A percentile compares a stretch with the other conserved stretches of the same genome.
Evolutionary conservation across 768 basidiomycete species (phyloP).

Genomic region (Macrolepiota albuminosa): DNA sequence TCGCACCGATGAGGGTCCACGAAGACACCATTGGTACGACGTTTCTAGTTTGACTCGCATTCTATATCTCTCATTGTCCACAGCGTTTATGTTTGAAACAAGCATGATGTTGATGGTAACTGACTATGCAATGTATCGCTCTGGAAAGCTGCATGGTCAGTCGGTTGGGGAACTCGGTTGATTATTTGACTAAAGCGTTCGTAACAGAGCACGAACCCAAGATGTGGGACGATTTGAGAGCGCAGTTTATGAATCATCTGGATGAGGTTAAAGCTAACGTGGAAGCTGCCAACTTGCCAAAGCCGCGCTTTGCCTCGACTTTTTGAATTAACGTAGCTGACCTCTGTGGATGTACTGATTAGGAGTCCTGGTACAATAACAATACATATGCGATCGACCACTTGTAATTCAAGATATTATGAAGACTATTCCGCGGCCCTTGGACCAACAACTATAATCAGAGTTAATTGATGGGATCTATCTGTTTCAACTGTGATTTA

Average conservation of each 20-base stretch:
- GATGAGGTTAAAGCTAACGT: slow-evolving; percentile 50
- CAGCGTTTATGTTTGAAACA: slow-evolving; percentile 63
- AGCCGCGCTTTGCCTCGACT: not conserved
- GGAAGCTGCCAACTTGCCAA: slow-evolving; percentile 32
- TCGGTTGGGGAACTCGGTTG: not conserved
- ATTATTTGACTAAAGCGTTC: not conserved
- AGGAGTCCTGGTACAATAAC: not conserved
- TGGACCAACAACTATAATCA: not conserved
- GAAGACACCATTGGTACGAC: slow-evolving; percentile 49
- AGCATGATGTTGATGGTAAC: slow-evolving; percentile 60
- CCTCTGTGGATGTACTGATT: not conserved
- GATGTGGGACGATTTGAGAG: slow-evolving; percentile 63
- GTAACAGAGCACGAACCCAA: slow-evolving; percentile 27
- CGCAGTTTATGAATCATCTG: slow-evolving; percentile 53
- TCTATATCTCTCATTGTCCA: not conserved
- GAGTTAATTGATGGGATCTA: not conserved
- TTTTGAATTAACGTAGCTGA: not conserved
- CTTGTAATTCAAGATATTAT: not conserved
- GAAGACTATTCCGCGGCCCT: not conserved
- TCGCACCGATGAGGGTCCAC: slow-evolving; percentile 44
- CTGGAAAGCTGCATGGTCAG: slow-evolving; percentile 55
- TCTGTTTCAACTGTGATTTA: not conserved
- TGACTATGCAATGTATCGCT: slow-evolving; percentile 57
- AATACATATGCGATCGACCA: not conserved
- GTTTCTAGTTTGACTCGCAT: not conserved